Evolutionary conservation across 176 grass and related monocot genomes (phyloP).

Genomic region (Carex parvula): DNA sequence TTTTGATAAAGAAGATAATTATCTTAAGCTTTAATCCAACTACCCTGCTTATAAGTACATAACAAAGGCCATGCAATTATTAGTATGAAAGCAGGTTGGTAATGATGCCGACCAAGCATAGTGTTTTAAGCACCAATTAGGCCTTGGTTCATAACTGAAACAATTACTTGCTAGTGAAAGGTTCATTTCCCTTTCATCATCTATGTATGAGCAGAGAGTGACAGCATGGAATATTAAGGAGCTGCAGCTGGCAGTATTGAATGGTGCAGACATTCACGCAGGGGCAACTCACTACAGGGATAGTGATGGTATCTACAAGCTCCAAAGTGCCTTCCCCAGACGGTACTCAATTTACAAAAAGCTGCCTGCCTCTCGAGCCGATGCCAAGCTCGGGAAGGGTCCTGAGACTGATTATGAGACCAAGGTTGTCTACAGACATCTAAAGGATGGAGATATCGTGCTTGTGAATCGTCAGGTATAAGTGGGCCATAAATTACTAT

Average conservation of each 20-base stretch:
- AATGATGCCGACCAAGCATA: neutral
- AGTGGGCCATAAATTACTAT: neutral
- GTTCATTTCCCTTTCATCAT: neutral
- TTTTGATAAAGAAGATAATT: neutral
- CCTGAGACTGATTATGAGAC: constrained; percentile 67
- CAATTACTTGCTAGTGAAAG: neutral
- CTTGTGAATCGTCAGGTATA: constrained; percentile 95
- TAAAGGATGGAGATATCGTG: constrained; percentile 85
- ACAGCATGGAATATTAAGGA: constrained; percentile 74
- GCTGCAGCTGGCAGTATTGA: constrained; percentile 57
- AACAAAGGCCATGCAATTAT: constrained; percentile 6
- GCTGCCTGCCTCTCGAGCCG: constrained; percentile 51
- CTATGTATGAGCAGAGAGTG: constrained; percentile 50
- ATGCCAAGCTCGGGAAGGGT: constrained; percentile 53
- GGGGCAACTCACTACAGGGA: constrained; percentile 84
- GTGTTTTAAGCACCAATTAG: neutral
- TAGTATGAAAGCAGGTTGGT: neutral
- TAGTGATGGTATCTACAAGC: constrained; percentile 46
- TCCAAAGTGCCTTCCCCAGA: constrained; percentile 37
- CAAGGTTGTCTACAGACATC: constrained; percentile 83
- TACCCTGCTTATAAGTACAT: neutral
- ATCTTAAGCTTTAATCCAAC: neutral
- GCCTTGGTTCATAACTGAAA: neutral
- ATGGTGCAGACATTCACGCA: constrained; percentile 76
- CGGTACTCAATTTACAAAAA: constrained; percentile 46